Percentiles rank a stretch among this genome's conserved stretches.
Evolutionary conservation across 176 grass and related monocot species (phyloP).

Genomic region (Carex parvula): DNA sequence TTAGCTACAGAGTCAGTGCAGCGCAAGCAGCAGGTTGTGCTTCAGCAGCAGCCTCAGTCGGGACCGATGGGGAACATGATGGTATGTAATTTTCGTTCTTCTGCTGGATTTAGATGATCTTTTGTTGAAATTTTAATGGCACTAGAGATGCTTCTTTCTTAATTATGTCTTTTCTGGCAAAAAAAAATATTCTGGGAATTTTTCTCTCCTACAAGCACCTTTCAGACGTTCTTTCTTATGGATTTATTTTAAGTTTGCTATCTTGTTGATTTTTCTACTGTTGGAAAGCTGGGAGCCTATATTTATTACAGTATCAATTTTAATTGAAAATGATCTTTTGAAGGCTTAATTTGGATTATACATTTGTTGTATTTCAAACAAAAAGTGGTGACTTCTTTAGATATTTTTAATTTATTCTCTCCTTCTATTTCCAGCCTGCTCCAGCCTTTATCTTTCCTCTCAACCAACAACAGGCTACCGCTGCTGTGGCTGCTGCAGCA

Average conservation of each 20-base stretch:
- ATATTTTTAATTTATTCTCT: not conserved
- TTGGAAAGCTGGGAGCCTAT: not conserved
- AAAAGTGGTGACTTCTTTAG: not conserved
- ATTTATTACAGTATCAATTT: not conserved
- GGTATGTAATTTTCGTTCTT: slow-evolving; percentile 32
- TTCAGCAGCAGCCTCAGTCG: slow-evolving; percentile 62
- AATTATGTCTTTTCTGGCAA: not conserved
- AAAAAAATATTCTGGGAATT: not conserved
- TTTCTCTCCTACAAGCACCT: not conserved
- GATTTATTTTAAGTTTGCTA: not conserved
- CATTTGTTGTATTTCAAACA: not conserved
- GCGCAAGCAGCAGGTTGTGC: slow-evolving; percentile 60
- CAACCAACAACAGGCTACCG: slow-evolving; percentile 70
- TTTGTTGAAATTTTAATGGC: not conserved
- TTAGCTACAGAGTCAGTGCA: slow-evolving; percentile 49
- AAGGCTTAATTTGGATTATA: not conserved
- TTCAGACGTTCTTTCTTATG: not conserved
- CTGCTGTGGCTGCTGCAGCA: slow-evolving; percentile 37
- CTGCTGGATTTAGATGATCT: not conserved
- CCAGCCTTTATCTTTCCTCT: slow-evolving; percentile 84
- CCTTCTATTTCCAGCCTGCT: slow-evolving; percentile 44
- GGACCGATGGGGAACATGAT: slow-evolving; percentile 50
- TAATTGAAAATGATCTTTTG: not conserved
- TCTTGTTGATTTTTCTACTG: not conserved
- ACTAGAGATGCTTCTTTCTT: not conserved